Conservation (phyloP, 176 grass and related monocot genomes). For the Typha latifolia region DNA sequence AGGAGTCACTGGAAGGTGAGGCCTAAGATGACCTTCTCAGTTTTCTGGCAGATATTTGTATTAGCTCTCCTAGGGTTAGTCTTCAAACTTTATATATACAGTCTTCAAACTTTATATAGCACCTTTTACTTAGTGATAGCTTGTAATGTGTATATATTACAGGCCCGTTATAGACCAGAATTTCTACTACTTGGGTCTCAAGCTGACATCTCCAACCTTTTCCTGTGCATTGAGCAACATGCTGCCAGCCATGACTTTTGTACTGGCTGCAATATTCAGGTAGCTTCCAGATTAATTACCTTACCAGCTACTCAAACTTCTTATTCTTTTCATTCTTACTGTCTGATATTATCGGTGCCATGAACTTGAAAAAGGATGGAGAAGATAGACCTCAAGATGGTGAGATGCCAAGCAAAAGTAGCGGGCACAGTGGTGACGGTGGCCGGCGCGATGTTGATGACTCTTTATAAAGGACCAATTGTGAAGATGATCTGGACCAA, state of each 20-base stretch:
- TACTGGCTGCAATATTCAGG: conserved; percentile 89
- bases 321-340: too few species aligned
- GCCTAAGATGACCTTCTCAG: conserved; percentile 73
- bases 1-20: conserved; percentile 49
- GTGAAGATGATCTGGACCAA: conserved; percentile 65
- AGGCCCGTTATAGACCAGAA: conserved; percentile 96
- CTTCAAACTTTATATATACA: neutral
- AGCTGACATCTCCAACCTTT: conserved; percentile 92
- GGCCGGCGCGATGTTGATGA: conserved; percentile 98
- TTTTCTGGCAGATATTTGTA: conserved; percentile 86
- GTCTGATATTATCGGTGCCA: too few species aligned
- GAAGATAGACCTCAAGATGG: conserved; percentile 69
- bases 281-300: neutral
- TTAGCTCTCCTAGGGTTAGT: conserved; percentile 84
- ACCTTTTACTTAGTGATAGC: neutral
- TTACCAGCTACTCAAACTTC: too few species aligned
- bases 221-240: conserved; percentile 98
- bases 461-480: conserved; percentile 91
- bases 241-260: conserved; percentile 92
- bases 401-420: conserved; percentile 91
- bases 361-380: conserved; percentile 48
- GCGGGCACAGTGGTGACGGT: conserved; percentile 79
- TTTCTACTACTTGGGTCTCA: conserved; percentile 75
- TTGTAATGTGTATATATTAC: neutral
- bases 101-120: neutral